Percentiles rank a stretch among this genome's conserved stretches.
phyloP scores from a whole-genome alignment of 2,329 filamentous ascomycete species.

The Botrytis paeoniae region DNA sequence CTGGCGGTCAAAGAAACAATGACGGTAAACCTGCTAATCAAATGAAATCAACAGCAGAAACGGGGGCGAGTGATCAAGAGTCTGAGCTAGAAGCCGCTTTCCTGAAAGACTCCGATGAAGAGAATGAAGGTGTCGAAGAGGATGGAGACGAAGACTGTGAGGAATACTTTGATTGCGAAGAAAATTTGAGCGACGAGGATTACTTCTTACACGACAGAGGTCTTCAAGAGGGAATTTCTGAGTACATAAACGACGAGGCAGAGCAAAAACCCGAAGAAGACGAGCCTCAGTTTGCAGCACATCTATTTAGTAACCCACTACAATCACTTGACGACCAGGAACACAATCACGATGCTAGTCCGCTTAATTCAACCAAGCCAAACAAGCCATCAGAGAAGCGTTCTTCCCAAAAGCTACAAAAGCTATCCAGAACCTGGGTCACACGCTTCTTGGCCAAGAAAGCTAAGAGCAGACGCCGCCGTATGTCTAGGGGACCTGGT shows the following conservation, averaged over 20 bases:
- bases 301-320: neutral
- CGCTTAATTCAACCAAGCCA: fast-evolving
- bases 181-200: neutral
- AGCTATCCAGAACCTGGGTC: neutral
- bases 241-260: neutral
- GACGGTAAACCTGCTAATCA: too few species aligned
- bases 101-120: neutral
- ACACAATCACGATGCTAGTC: neutral
- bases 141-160: neutral
- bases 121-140: neutral
- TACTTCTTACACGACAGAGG: neutral
- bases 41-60: neutral
- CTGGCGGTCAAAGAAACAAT: neutral
- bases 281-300: neutral
- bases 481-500: neutral
- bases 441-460: neutral
- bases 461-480: neutral
- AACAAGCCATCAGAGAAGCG: fast-evolving
- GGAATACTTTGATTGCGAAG: neutral
- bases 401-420: neutral
- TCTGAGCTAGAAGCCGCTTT: neutral
- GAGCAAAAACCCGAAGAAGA: neutral
- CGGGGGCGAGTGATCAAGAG: neutral
- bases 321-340: neutral
- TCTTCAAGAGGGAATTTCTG: neutral